Conservation (phyloP, 768 basidiomycete genomes). For the Paxillus ammoniavirescens region DNA sequence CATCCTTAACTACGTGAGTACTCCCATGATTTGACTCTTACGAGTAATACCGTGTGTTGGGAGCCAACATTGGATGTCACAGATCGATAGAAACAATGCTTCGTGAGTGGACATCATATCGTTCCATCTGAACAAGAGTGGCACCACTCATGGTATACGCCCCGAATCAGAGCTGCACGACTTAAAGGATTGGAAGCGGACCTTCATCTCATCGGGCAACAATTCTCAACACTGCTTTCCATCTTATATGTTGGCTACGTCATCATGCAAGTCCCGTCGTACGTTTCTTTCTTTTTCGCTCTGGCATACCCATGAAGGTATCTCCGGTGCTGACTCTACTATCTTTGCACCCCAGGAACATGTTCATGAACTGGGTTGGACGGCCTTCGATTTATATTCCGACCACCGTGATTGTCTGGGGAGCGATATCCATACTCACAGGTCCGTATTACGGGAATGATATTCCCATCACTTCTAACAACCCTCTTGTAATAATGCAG, state of each 20-base stretch:
- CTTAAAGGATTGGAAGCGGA: conserved; percentile 25
- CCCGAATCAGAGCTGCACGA: conserved; percentile 12
- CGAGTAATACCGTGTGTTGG: background rate
- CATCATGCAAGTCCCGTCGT: conserved; percentile 24
- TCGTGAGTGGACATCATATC: background rate
- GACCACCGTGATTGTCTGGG: conserved; percentile 33
- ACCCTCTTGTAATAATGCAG: background rate
- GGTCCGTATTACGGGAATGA: conserved; percentile 51
- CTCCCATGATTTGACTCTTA: background rate
- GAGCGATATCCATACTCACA: conserved; percentile 36
- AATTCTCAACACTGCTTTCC: conserved; percentile 24
- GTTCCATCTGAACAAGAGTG: background rate
- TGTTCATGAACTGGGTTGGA: conserved; percentile 31
- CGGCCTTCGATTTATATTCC: conserved; percentile 28
- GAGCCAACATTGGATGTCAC: background rate
- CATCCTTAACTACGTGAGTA: conserved; percentile 8
- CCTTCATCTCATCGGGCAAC: conserved; percentile 19
- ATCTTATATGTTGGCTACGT: conserved; percentile 28
- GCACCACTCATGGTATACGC: background rate
- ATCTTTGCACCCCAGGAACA: conserved; percentile 16
- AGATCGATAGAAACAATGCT: conserved; percentile 9
- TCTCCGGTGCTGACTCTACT: too few relatives aligned
- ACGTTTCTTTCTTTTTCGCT: background rate
- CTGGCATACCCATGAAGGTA: too few relatives aligned
- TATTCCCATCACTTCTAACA: conserved; percentile 28